Evolutionary conservation across 148 eudicot genomes (phyloP).

Genomic region (Fagopyrum homotropicum): DNA sequence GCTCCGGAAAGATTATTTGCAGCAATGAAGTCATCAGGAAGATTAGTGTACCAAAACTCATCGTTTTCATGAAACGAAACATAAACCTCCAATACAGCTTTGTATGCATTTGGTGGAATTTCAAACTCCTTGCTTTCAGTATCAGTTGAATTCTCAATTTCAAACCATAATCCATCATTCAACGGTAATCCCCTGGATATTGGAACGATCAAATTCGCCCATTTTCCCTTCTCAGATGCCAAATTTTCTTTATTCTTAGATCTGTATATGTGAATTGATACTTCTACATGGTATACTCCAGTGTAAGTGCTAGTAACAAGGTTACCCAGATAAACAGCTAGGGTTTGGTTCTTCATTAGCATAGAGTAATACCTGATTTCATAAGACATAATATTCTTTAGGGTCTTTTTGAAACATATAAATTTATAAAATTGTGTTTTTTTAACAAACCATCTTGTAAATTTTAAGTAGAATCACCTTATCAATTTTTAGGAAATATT

Average conservation of each 20-base stretch:
- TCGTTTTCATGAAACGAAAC: conserved; percentile 87
- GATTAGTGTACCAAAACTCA: conserved; percentile 76
- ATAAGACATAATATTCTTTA: background rate
- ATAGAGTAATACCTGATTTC: conserved; percentile 43
- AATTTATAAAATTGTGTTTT: background rate
- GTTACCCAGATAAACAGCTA: conserved; percentile 77
- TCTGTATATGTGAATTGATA: conserved; percentile 58
- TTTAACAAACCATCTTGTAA: too few relatives aligned
- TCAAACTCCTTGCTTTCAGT: conserved; percentile 30
- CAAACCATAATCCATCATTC: conserved; percentile 94
- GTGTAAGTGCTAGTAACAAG: conserved; percentile 59
- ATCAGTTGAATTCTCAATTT: conserved; percentile 50
- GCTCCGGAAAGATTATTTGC: conserved; percentile 43
- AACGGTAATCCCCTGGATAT: conserved; percentile 60
- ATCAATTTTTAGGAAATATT: too few relatives aligned
- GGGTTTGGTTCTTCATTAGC: conserved; percentile 41
- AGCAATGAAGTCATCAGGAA: conserved; percentile 52
- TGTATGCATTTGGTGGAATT: conserved; percentile 65
- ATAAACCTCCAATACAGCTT: conserved; percentile 82
- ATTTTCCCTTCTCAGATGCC: conserved; percentile 12
- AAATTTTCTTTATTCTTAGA: conserved; percentile 11
- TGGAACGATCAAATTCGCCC: conserved; percentile 75
- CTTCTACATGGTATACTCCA: conserved; percentile 78
- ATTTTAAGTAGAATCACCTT: too few relatives aligned
- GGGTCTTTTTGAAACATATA: background rate